Evolutionary conservation across 257 asterid species (phyloP), one percentile per base, ranked within the genome.

Genomic region (Jacaranda mimosifolia): DNA sequence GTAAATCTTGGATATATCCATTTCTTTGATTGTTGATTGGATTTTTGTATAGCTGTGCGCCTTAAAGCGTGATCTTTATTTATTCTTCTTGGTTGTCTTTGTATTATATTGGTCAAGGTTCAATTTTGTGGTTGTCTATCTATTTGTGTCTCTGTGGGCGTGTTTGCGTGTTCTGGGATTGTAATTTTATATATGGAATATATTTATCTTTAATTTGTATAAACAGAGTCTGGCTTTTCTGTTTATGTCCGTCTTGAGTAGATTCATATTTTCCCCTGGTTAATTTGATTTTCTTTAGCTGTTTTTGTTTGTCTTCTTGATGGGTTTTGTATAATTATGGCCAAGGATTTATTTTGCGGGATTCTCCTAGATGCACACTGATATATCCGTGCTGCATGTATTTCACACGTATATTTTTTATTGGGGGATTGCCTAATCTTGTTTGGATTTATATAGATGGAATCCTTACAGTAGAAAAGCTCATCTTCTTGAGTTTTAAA

Each of bases 241-340:
- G 32, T 26, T 26, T 26, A 26, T 26, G 32, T 26, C 32, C 32
- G 32, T 46, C 45, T 73, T 65, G 49, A 67, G 4, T 4, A 14
- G 4, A 26, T 26, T 26, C 32, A 26, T 26, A 1, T 26, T 13
- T n/a, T 68, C 19, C 4, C 51, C 4, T 9, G 39, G 15, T 70
- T 67, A 7, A 74, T 75, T 45, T 58, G 19, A 18, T 35, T 21
- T 57, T 26, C 36, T 43, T 1, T 43, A 18, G 26, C 46, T 52
- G 56, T 72, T 57, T 63, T 57, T 57, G 19, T 9, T 35, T 79
- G 36, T 49, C 21, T 19, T 45, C 36, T 59, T 79, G 58, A 19
- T 75, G 69, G 56, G 55, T 45, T 64, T 55, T 78, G 26, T 58
- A 63, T 53, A 0, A 36, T 14, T 42, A 40, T 15, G 68, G 42